Evolutionary conservation across 2,329 filamentous ascomycete genomes (phyloP).

Genomic region (Atkinsonella texensis): DNA sequence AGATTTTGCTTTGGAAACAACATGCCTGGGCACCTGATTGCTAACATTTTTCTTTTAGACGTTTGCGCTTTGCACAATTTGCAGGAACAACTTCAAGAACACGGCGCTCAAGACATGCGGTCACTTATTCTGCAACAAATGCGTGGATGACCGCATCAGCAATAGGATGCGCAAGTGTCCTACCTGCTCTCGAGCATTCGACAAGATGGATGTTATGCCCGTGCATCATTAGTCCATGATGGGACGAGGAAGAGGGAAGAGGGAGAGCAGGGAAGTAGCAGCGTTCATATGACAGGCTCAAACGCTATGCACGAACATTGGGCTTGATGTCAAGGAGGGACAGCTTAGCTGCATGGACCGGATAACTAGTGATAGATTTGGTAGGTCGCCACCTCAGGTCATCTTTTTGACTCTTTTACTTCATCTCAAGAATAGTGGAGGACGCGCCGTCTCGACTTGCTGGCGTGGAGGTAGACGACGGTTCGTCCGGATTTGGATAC

Average conservation of each 20-base stretch:
- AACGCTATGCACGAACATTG: neutral
- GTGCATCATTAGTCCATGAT: slow-evolving; percentile 37
- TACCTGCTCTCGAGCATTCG: slow-evolving; percentile 84
- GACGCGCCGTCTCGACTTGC: neutral
- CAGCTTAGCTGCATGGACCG: neutral
- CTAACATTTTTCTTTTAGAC: slow-evolving; percentile 15
- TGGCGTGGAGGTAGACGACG: neutral
- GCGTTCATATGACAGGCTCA: neutral
- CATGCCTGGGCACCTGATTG: slow-evolving; percentile 11
- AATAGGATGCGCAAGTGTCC: slow-evolving; percentile 93
- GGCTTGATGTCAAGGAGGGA: neutral
- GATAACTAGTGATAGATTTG: neutral
- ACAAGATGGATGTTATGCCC: slow-evolving; percentile 78
- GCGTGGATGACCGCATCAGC: slow-evolving; percentile 77
- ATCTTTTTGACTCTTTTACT: neutral
- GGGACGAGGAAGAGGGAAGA: neutral
- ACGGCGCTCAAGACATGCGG: slow-evolving; percentile 89
- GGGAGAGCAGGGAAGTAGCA: neutral
- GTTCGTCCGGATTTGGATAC: slow-evolving; percentile 12
- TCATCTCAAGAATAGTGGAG: neutral
- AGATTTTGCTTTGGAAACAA: neutral
- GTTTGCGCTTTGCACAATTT: slow-evolving; percentile 68
- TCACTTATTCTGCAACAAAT: slow-evolving; percentile 84
- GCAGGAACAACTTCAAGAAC: slow-evolving; percentile 87
- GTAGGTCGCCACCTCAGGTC: neutral